A percentile compares a stretch with the other conserved stretches of the same genome.
Conservation (phyloP, 73 alveolate species). For the Paramecium biaurelia region DNA sequence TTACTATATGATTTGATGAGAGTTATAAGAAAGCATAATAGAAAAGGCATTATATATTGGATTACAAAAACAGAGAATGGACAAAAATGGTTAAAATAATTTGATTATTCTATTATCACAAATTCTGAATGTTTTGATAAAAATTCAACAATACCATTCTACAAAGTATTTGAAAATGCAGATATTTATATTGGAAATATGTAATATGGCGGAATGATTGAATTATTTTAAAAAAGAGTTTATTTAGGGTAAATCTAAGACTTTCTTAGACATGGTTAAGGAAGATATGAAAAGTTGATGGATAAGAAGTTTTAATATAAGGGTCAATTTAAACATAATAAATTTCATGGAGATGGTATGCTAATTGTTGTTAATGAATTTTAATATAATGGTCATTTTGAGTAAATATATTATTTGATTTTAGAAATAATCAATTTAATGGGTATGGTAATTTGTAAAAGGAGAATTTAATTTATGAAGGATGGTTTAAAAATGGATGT, state of each 20-base stretch:
- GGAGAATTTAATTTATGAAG: constrained; percentile 53
- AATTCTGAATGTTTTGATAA: not conserved
- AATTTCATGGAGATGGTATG: constrained; percentile 45
- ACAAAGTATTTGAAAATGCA: constrained; percentile 7
- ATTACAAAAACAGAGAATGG: constrained; percentile 28
- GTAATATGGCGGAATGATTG: not conserved
- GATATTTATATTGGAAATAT: constrained; percentile 6
- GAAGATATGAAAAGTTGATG: constrained; percentile 22
- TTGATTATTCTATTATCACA: not conserved
- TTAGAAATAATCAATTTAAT: constrained; percentile 26
- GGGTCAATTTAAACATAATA: constrained; percentile 55
- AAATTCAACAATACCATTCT: not conserved
- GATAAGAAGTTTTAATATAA: constrained; percentile 43
- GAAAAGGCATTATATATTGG: not conserved
- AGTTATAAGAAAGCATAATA: not conserved
- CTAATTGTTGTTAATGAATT: not conserved
- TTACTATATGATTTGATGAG: not conserved
- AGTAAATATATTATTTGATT: not conserved
- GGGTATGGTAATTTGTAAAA: constrained; percentile 57
- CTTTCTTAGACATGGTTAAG: not conserved
- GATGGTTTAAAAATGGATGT: constrained; percentile 45
- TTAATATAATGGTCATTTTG: constrained; percentile 40
- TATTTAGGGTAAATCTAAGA: not conserved
- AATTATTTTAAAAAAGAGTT: not conserved
- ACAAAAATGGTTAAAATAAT: not conserved